Evolutionary conservation across 208 protist species (phyloP).

Genomic region (Leishmania arabica): DNA sequence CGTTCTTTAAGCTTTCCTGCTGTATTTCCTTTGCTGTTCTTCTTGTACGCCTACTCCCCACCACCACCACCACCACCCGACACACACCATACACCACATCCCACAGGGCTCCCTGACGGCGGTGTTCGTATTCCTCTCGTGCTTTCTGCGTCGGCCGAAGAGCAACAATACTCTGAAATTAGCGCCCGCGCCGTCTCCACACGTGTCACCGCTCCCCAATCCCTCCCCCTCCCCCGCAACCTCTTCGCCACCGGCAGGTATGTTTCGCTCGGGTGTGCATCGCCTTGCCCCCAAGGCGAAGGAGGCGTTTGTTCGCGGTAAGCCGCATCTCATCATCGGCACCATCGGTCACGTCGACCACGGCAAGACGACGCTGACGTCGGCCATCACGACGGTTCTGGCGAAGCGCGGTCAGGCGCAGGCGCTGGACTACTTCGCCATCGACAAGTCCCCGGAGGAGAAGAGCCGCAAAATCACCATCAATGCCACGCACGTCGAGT

Average conservation of each 20-base stretch:
- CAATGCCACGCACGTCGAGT: constrained; percentile 98
- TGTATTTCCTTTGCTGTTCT: not conserved
- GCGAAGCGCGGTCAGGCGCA: constrained; percentile 82
- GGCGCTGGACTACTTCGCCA: constrained; percentile 96
- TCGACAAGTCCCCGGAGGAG: constrained; percentile 99
- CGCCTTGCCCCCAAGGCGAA: constrained; percentile 45
- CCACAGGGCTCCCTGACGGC: not conserved
- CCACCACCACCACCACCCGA: too few species aligned
- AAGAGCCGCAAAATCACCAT: constrained; percentile 99
- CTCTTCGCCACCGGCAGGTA: not conserved
- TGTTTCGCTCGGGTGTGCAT: constrained; percentile 40
- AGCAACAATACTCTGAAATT: not conserved
- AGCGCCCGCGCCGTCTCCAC: not conserved
- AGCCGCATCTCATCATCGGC: constrained; percentile 98
- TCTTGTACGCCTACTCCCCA: too few species aligned
- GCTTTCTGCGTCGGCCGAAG: not conserved
- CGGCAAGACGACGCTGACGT: constrained; percentile 99
- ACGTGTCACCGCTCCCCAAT: not conserved
- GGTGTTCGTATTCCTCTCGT: not conserved
- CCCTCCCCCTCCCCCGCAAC: not conserved
- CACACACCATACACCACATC: too few species aligned
- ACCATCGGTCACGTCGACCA: constrained; percentile 99
- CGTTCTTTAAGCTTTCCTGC: not conserved
- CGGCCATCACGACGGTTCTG: constrained; percentile 97
- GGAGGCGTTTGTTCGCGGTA: constrained; percentile 93